A percentile compares a stretch with the other conserved stretches of the same genome.
These are phyloP conservation scores for Tricholoma saponaceum DNA, from an alignment of 768 basidiomycete species.

Conservation along the genomic window DNA sequence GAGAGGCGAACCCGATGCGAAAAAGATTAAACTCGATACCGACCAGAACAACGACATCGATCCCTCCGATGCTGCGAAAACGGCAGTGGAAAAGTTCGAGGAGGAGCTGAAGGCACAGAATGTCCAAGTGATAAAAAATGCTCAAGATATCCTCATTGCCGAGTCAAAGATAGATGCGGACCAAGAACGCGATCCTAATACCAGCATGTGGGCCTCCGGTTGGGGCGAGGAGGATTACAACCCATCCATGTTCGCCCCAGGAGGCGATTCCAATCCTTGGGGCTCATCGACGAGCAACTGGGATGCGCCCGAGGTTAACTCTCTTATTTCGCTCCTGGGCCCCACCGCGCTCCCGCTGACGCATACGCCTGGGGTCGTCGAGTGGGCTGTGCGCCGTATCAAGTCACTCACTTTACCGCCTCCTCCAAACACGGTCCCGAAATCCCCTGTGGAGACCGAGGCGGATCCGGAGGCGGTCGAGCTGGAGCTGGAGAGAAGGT, in stretches of 20 bases:
- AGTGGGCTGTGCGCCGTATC: conserved; percentile 59
- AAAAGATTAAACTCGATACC: conserved; percentile 12
- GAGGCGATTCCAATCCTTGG: conserved; percentile 7
- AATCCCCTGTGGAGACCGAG: conserved; percentile 17
- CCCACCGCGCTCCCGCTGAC: conserved; percentile 55
- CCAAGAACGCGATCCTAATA: conserved; percentile 4
- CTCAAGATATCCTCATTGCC: conserved; percentile 6
- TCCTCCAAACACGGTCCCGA: conserved; percentile 19
- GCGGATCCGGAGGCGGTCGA: conserved; percentile 32
- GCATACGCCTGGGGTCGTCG: conserved; percentile 62
- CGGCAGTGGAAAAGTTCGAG: conserved; percentile 30
- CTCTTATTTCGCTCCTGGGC: conserved; percentile 44
- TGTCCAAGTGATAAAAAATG: conserved; percentile 20
- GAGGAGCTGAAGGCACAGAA: conserved; percentile 32
- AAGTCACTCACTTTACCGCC: conserved; percentile 39
- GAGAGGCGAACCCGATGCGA: conserved; percentile 9
- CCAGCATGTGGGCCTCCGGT: not conserved
- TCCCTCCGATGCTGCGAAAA: not conserved
- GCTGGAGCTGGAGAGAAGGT: conserved; percentile 29
- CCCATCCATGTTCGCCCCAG: not conserved
- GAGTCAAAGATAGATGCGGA: conserved; percentile 11
- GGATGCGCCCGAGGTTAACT: conserved; percentile 17
- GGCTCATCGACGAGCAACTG: conserved; percentile 11
- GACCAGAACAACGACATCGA: conserved; percentile 5
- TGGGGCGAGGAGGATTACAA: conserved; percentile 3